These are phyloP conservation scores for Leccinum variicolor DNA, from an alignment of 768 basidiomycete genomes.

Conservation along the genomic window DNA sequence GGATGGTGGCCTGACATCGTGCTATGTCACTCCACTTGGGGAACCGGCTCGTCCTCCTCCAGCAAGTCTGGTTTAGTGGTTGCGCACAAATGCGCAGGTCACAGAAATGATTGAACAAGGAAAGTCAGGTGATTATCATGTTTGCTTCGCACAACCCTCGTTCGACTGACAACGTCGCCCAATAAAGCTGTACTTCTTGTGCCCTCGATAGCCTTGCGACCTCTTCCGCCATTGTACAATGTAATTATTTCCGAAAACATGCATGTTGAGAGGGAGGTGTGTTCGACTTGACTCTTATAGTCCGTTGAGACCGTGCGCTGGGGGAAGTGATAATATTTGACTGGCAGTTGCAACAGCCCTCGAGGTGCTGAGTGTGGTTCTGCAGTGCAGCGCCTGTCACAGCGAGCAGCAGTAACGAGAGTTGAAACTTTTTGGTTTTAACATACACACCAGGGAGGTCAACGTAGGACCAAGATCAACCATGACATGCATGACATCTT, in stretches of 20 bases:
- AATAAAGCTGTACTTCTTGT: background rate
- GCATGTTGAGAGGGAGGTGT: background rate
- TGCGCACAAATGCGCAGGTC: too few relatives aligned
- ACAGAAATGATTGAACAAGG: background rate
- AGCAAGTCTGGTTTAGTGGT: slow-evolving; percentile 47
- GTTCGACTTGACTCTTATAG: background rate
- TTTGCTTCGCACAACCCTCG: background rate
- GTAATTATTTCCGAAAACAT: too few relatives aligned
- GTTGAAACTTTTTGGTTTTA: too few relatives aligned
- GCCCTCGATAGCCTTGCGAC: background rate
- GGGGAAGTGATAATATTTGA: background rate
- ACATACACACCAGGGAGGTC: too few relatives aligned
- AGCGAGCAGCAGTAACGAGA: too few relatives aligned
- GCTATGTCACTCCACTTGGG: slow-evolving; percentile 89
- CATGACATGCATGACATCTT: background rate
- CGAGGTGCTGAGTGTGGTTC: background rate
- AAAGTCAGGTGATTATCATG: background rate
- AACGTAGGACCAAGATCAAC: background rate
- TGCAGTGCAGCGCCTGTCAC: too few relatives aligned
- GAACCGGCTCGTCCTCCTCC: slow-evolving; percentile 74
- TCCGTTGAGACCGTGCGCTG: background rate
- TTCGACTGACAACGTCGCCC: background rate
- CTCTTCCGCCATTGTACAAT: background rate
- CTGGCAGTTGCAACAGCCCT: background rate
- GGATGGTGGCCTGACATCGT: slow-evolving; percentile 89